These are phyloP conservation scores for Aspergillus jensenii DNA, from an alignment of 2,329 filamentous ascomycete species.

Conservation along the genomic window DNA sequence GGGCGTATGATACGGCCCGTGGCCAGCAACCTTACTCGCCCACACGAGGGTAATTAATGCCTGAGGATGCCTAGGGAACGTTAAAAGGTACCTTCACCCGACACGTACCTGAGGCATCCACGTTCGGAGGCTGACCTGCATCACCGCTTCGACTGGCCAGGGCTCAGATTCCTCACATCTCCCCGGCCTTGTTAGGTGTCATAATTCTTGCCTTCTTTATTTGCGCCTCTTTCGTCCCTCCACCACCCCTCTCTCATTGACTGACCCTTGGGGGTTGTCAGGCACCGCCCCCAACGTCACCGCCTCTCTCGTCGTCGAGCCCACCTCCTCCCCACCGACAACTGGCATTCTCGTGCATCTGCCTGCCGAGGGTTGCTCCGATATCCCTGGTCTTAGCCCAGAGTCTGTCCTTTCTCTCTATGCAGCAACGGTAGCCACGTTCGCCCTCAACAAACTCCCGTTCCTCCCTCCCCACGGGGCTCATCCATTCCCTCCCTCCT, in stretches of 20 bases:
- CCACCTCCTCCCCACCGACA: slow-evolving; percentile 22
- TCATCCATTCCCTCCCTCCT: slow-evolving; percentile 14
- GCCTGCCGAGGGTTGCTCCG: not conserved
- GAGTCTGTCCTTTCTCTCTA: slow-evolving; percentile 13
- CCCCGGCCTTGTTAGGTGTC: not conserved
- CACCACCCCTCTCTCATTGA: slow-evolving; percentile 5
- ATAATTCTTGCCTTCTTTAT: not conserved
- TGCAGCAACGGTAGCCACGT: slow-evolving; percentile 24
- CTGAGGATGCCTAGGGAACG: not conserved
- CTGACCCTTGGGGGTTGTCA: slow-evolving; percentile 10
- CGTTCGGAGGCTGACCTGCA: slow-evolving; percentile 11
- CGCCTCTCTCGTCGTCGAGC: slow-evolving; percentile 10
- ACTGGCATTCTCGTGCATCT: slow-evolving; percentile 19
- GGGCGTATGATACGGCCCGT: not conserved
- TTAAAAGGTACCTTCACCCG: not conserved
- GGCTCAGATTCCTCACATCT: slow-evolving; percentile 3
- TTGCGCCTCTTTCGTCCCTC: not conserved
- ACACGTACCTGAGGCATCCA: slow-evolving; percentile 8
- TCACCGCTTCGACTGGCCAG: slow-evolving; percentile 12
- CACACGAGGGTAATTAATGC: not conserved
- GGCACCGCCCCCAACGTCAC: slow-evolving; percentile 18
- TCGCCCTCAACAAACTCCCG: slow-evolving; percentile 11
- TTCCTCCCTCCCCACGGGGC: slow-evolving; percentile 26
- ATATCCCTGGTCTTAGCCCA: not conserved
- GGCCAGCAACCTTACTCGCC: not conserved